phyloP scores from a whole-genome alignment of 2,329 filamentous ascomycete species.

The Calonectria hongkongensis region DNA sequence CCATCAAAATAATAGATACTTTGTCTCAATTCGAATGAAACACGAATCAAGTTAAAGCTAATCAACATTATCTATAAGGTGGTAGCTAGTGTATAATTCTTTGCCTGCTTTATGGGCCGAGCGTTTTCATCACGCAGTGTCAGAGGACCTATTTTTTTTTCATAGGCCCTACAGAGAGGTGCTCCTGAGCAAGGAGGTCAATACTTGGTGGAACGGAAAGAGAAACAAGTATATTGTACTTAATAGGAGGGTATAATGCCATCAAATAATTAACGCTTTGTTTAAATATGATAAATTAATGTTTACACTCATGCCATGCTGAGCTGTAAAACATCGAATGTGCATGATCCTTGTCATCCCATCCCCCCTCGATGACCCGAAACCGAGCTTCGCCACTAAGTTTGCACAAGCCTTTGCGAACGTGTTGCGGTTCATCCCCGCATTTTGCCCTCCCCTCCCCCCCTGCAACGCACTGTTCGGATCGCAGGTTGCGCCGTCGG shows the following conservation, averaged over 20 bases:
- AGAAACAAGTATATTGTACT: too few relatives aligned
- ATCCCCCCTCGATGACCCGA: neutral
- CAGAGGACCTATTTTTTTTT: too few relatives aligned
- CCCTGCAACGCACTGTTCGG: neutral
- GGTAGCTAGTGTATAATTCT: too few relatives aligned
- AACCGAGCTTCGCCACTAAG: neutral
- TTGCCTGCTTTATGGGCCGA: too few relatives aligned
- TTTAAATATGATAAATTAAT: slow-evolving; percentile 2
- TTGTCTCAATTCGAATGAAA: too few relatives aligned
- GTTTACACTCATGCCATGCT: neutral
- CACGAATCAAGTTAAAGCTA: too few relatives aligned
- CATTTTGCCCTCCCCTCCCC: neutral
- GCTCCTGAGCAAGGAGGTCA: neutral
- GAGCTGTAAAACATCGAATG: neutral
- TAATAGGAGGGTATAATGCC: neutral
- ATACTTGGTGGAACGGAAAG: neutral
- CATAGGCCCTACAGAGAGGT: too few relatives aligned
- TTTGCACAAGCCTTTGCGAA: too few relatives aligned
- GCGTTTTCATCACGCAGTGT: too few relatives aligned
- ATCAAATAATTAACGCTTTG: neutral
- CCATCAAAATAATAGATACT: too few relatives aligned
- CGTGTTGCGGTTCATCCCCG: neutral
- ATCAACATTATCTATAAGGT: too few relatives aligned
- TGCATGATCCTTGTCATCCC: neutral
- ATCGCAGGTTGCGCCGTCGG: slow-evolving; percentile 26